Percentiles rank a stretch among this genome's conserved stretches.
phyloP scores from a whole-genome alignment of 768 basidiomycete species.

The Mrakia frigida region DNA sequence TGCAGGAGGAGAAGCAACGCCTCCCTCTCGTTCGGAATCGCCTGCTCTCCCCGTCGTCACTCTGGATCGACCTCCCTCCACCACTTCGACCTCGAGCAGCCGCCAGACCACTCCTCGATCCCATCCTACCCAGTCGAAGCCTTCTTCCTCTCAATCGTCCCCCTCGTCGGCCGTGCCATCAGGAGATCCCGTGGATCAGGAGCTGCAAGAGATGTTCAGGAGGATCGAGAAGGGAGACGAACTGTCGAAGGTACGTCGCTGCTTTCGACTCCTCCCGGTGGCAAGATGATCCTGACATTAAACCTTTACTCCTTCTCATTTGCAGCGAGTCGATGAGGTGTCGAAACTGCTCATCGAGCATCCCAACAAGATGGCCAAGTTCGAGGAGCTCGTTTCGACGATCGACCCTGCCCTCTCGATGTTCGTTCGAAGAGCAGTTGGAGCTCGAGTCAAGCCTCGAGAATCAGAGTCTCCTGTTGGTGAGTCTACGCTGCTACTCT shows the following conservation, averaged over 20 bases:
- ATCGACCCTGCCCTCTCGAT: conserved; percentile 26
- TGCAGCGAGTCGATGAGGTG: conserved; percentile 79
- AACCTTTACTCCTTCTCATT: not conserved
- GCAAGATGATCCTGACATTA: too few relatives aligned
- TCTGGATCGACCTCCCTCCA: not conserved
- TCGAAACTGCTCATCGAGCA: conserved; percentile 89
- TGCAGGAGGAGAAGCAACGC: not conserved
- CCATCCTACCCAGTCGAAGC: not conserved
- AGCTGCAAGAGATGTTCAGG: conserved; percentile 63
- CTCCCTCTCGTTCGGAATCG: not conserved
- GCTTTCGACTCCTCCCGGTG: not conserved
- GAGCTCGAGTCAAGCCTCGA: conserved; percentile 11
- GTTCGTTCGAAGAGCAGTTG: conserved; percentile 30
- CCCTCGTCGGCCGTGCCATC: not conserved
- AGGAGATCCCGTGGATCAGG: conserved; percentile 70
- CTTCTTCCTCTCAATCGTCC: not conserved
- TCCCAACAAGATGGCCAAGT: conserved; percentile 49
- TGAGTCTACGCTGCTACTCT: not conserved
- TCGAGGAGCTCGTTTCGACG: conserved; percentile 23
- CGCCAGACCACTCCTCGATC: not conserved
- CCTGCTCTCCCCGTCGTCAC: not conserved
- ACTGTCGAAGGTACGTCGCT: conserved; percentile 17
- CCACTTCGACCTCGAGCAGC: not conserved
- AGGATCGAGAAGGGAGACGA: conserved; percentile 40
- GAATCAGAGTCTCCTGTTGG: conserved; percentile 15